Conservation (phyloP, 768 basidiomycete species). For the Pluteus cervinus region DNA sequence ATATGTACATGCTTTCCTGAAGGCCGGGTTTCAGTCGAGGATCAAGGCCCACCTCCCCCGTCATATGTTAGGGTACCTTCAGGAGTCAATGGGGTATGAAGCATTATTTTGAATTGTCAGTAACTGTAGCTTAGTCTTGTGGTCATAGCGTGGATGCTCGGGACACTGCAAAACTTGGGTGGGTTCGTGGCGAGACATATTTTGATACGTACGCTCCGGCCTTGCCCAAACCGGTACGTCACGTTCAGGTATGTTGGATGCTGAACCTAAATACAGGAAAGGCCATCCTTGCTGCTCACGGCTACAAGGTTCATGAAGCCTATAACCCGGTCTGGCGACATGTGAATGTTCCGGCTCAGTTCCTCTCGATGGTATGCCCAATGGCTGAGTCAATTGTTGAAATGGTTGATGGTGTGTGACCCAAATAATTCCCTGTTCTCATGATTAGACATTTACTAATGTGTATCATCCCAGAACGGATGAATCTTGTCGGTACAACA, state of each 20-base stretch:
- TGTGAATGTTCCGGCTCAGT: constrained; percentile 17
- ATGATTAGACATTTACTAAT: not conserved
- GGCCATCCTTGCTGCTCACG: constrained; percentile 21
- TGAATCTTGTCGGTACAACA: constrained; percentile 14
- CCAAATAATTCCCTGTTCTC: constrained; percentile 1
- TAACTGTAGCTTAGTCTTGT: no score
- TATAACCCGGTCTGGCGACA: constrained; percentile 20
- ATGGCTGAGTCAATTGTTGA: constrained; percentile 18
- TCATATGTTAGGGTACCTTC: constrained; percentile 18
- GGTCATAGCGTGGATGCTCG: constrained; percentile 12
- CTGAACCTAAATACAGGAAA: constrained; percentile 2
- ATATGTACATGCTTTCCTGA: constrained; percentile 13
- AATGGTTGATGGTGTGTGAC: constrained; percentile 13
- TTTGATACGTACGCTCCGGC: constrained; percentile 16
- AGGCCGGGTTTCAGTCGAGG: constrained; percentile 11
- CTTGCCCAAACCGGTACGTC: constrained; percentile 15
- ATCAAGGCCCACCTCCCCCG: constrained; percentile 19
- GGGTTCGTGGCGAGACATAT: constrained; percentile 17
- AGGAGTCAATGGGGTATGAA: constrained; percentile 22
- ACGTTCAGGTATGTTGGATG: not conserved
- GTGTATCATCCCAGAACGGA: constrained; percentile 1
- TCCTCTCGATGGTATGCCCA: constrained; percentile 18
- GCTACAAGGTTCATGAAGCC: constrained; percentile 14
- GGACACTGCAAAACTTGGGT: constrained; percentile 19
- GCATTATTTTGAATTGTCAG: no score